phyloP scores from a whole-genome alignment of 140 eudicot species.

The Oenanthe javanica region DNA sequence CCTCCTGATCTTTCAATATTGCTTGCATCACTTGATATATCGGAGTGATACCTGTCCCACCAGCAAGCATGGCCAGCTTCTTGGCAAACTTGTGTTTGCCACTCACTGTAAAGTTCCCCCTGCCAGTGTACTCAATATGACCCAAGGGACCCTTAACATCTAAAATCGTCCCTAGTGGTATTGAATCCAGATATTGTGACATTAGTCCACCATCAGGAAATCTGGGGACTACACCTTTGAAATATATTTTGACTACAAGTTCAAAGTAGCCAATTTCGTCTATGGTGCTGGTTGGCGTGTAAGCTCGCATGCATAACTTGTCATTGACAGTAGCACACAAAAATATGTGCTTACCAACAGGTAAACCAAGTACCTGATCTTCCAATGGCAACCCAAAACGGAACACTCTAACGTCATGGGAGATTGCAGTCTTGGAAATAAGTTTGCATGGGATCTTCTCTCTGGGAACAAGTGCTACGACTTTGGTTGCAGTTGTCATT shows the following conservation, averaged over 20 bases:
- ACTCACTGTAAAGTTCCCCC: constrained; percentile 59
- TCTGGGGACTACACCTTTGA: constrained; percentile 56
- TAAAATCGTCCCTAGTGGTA: constrained; percentile 46
- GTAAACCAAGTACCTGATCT: constrained; percentile 73
- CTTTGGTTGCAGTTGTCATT: constrained; percentile 30
- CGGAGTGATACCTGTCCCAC: constrained; percentile 96
- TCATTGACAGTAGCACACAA: constrained; percentile 67
- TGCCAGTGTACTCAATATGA: constrained; percentile 83
- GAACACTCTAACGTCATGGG: constrained; percentile 70
- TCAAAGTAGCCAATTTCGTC: constrained; percentile 81
- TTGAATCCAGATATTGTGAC: constrained; percentile 72
- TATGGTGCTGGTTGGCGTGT: constrained; percentile 71
- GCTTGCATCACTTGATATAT: constrained; percentile 95
- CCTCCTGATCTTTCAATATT: constrained; percentile 76
- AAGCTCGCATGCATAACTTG: constrained; percentile 92
- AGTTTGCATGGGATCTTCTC: constrained; percentile 71
- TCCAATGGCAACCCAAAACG: constrained; percentile 63
- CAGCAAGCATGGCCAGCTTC: constrained; percentile 81
- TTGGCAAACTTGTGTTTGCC: constrained; percentile 73
- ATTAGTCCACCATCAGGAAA: constrained; percentile 87
- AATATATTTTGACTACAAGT: constrained; percentile 73
- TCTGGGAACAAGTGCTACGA: constrained; percentile 57
- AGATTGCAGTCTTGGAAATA: constrained; percentile 39
- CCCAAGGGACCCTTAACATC: constrained; percentile 93
- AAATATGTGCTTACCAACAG: constrained; percentile 84